Evolutionary conservation across 1,284 basidiomycete genomes (phyloP), one percentile per base, ranked within the genome.

Genomic region (Microbotryum intermedium): DNA sequence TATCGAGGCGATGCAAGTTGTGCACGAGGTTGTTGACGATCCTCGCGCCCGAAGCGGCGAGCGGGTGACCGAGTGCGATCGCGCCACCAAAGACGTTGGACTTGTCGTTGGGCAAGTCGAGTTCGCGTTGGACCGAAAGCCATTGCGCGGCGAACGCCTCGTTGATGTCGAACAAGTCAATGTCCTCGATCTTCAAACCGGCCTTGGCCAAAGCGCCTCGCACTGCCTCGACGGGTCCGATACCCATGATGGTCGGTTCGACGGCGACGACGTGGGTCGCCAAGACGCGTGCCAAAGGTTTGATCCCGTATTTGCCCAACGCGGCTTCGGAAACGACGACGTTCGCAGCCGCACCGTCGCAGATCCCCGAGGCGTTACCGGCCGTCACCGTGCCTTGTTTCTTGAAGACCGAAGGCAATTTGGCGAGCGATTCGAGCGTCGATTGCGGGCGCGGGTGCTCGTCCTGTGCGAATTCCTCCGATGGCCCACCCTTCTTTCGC

Each of bases 141-240:
- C 90, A 86, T 71, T 97, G 94, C 42, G 90, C 89, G 0, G 92
- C 93, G 81, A 98, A 98, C 20, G 94, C 95, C 77, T 82, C 80
- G 72, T 81, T 82, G 54, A 82, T 73, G 66, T 82, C 80, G 62
- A 81, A 77, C 43, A 81, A 68, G 39, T 69, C 62, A 71, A 81
- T 80, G 64, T 81, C 77, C 30, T 67, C 71, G 4, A 80, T 67
- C 18, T 56, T 75, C 61, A 77, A 60, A 4, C 69, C 70, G 4
- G 75, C 75, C 28, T 76, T 72, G 53, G 67, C 60, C 30, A 78
- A 71, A 0, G 77, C 76, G 13, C 73, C 67, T 53, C 66, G 68
- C 58, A 75, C 71, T 1, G 77, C 76, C 50, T 76, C 75, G 8
- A 80, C 80, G 11, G 80, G 80, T n/a, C 80, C 80, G 58, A 81